These are phyloP conservation scores for Pleurotus giganteus DNA, from an alignment of 768 basidiomycete species.

Conservation along the genomic window DNA sequence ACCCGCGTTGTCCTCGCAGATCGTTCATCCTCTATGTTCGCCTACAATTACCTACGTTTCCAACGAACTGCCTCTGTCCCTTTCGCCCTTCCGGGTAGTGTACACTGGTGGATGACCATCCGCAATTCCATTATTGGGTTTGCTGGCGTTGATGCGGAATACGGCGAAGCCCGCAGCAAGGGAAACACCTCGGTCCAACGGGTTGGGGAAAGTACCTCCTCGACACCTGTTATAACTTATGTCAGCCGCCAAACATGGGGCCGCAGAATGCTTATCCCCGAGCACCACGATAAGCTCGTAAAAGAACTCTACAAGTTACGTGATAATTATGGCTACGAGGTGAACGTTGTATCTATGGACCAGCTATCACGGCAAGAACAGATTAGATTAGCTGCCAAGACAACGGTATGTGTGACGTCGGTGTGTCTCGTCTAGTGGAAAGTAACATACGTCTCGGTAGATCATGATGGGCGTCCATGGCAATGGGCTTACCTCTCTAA, in stretches of 20 bases:
- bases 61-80: slow-evolving; percentile 77
- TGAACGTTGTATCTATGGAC: slow-evolving; percentile 86
- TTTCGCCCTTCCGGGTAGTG: slow-evolving; percentile 70
- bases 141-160: slow-evolving; percentile 50
- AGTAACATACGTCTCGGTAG: slow-evolving; percentile 34
- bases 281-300: slow-evolving; percentile 80
- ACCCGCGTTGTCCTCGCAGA: slow-evolving; percentile 89
- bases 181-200: background rate
- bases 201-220: slow-evolving; percentile 42
- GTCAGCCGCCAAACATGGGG: slow-evolving; percentile 89
- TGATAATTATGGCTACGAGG: slow-evolving; percentile 76
- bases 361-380: slow-evolving; percentile 79
- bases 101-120: slow-evolving; percentile 83
- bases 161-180: background rate
- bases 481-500: slow-evolving; percentile 81
- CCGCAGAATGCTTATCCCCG: slow-evolving; percentile 72
- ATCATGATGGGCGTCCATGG: slow-evolving; percentile 96
- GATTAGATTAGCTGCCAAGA: slow-evolving; percentile 74
- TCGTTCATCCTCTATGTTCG: slow-evolving; percentile 79
- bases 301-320: slow-evolving; percentile 66
- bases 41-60: slow-evolving; percentile 62
- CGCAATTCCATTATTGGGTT: slow-evolving; percentile 72
- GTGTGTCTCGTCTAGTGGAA: background rate
- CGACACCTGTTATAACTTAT: slow-evolving; percentile 85
- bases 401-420: slow-evolving; percentile 60